Evolutionary conservation across 306 rosid genomes (phyloP).

Genomic region (Senna tora): DNA sequence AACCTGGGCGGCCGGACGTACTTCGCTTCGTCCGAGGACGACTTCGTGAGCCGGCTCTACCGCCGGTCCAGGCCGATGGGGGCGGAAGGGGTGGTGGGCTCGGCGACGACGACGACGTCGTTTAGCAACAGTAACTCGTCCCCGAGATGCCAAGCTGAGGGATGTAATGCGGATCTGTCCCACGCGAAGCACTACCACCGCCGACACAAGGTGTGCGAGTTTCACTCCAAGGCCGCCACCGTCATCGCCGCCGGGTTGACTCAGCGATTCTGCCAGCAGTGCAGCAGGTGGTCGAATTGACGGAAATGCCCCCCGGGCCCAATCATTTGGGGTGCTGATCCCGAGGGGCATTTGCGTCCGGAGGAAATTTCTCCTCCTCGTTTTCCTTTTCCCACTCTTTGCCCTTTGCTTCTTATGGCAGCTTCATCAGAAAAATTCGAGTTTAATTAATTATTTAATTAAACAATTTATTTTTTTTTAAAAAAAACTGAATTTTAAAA

Average conservation of each 20-base stretch:
- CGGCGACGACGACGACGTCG: constrained; percentile 27
- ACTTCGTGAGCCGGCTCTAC: constrained; percentile 58
- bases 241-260: constrained; percentile 83
- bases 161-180: constrained; percentile 74
- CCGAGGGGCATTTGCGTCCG: constrained; percentile 54
- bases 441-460: neutral
- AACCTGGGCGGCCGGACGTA: constrained; percentile 76
- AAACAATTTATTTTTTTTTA: neutral
- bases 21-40: constrained; percentile 55
- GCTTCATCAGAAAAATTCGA: constrained; percentile 12
- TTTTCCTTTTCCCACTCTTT: neutral
- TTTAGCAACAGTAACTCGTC: constrained; percentile 35
- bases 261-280: constrained; percentile 92
- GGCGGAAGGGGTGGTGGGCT: too few species aligned
- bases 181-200: constrained; percentile 83
- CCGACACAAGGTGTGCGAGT: constrained; percentile 89
- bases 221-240: constrained; percentile 80
- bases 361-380: constrained; percentile 7
- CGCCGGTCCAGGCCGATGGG: constrained; percentile 44
- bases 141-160: constrained; percentile 76
- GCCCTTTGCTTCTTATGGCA: neutral
- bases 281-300: constrained; percentile 67
- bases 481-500: neutral
- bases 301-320: constrained; percentile 40
- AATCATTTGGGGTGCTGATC: constrained; percentile 44